Evolutionary conservation across 169 alveolate species (phyloP).

Genomic region (Besnoitia besnoiti): DNA sequence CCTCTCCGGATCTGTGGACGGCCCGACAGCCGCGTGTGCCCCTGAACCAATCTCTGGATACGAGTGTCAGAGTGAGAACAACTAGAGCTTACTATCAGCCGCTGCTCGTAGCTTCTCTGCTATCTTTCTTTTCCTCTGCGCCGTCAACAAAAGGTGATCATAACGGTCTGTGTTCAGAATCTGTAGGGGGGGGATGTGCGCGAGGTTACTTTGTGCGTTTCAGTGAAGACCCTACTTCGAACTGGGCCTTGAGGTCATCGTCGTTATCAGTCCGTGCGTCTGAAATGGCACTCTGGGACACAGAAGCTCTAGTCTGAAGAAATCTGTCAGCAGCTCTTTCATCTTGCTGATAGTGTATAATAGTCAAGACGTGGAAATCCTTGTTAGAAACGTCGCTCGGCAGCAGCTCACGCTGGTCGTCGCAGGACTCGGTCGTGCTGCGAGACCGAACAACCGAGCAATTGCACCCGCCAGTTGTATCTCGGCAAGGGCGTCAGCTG

Average conservation of each 20-base stretch:
- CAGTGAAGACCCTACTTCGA: neutral
- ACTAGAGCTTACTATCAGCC: conserved; percentile 44
- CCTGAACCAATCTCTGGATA: neutral
- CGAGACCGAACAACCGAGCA: neutral
- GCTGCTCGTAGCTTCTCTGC: conserved; percentile 62
- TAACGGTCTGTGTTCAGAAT: conserved; percentile 67
- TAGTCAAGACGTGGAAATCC: too few relatives aligned
- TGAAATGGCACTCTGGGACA: neutral
- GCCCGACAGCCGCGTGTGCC: conserved; percentile 3
- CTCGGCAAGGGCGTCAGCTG: neutral
- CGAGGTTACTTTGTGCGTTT: neutral
- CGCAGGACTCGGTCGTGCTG: neutral
- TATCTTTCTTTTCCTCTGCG: conserved; percentile 40
- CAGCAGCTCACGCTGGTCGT: neutral
- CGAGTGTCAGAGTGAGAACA: too few relatives aligned
- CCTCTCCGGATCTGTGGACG: conserved; percentile 1
- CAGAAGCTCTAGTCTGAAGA: conserved; percentile 7
- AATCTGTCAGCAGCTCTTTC: neutral
- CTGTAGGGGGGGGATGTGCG: neutral
- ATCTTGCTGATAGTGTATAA: neutral
- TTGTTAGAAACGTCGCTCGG: too few relatives aligned
- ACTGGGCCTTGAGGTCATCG: conserved; percentile 36
- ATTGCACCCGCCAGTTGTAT: neutral
- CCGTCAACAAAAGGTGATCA: conserved; percentile 54
- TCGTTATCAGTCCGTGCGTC: conserved; percentile 17